phyloP scores from a whole-genome alignment of 257 asterid species.

The Salvia rosmarinus region DNA sequence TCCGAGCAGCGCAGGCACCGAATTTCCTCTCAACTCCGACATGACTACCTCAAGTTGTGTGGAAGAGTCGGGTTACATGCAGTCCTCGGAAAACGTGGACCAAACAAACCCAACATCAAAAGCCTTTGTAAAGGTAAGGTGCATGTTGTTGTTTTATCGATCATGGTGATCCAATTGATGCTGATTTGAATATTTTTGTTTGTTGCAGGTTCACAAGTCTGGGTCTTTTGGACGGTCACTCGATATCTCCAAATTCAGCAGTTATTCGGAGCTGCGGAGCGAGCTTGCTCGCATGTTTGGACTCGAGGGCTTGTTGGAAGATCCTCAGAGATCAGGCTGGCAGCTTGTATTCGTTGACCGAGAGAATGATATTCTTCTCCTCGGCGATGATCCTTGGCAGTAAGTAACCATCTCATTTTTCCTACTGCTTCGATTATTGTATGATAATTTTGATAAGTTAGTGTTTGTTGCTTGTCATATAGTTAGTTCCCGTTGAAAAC shows the following conservation, averaged over 20 bases:
- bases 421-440: neutral
- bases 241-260: constrained; percentile 91
- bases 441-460: neutral
- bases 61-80: constrained; percentile 88
- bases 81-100: constrained; percentile 79
- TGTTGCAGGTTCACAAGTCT: constrained; percentile 81
- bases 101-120: constrained; percentile 55
- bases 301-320: constrained; percentile 92
- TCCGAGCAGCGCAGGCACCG: constrained; percentile 52
- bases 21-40: constrained; percentile 68
- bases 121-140: constrained; percentile 86
- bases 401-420: constrained; percentile 44
- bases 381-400: constrained; percentile 99
- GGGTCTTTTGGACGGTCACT: constrained; percentile 93
- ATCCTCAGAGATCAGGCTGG: constrained; percentile 99
- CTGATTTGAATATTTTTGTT: neutral
- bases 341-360: constrained; percentile 99
- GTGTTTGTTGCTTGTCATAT: neutral
- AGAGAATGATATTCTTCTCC: constrained; percentile 94
- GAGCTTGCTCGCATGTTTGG: constrained; percentile 96
- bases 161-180: neutral
- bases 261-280: constrained; percentile 86
- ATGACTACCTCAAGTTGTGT: constrained; percentile 82
- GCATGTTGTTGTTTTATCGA: neutral
- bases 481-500: neutral